These are phyloP conservation scores for Pseudogymnoascus sp. DNA, from an alignment of 2,329 filamentous ascomycete species.

Conservation along the genomic window DNA sequence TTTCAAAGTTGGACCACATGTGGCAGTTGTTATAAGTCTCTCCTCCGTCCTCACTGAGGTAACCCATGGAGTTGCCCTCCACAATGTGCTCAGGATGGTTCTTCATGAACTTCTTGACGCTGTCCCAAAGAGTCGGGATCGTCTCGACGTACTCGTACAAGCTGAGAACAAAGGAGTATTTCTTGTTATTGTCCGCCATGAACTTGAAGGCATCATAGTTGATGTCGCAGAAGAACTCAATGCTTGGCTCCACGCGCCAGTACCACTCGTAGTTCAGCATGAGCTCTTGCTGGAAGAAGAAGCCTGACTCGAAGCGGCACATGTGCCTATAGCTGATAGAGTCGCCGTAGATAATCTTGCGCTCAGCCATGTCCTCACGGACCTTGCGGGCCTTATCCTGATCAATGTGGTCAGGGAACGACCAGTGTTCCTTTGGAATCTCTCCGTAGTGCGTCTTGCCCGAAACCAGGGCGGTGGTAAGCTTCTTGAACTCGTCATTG, in stretches of 20 bases:
- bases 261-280: conserved; percentile 99
- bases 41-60: conserved; percentile 85
- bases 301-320: conserved; percentile 98
- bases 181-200: conserved; percentile 95
- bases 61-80: conserved; percentile 78
- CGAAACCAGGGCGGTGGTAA: conserved; percentile 83
- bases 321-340: conserved; percentile 97
- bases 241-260: conserved; percentile 96
- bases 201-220: conserved; percentile 93
- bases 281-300: conserved; percentile 93
- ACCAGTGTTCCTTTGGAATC: conserved; percentile 92
- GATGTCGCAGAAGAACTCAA: conserved; percentile 94
- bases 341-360: conserved; percentile 97
- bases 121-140: conserved; percentile 93
- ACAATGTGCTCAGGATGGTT: conserved; percentile 82
- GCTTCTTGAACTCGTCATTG: conserved; percentile 84
- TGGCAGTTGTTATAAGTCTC: conserved; percentile 96
- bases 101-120: conserved; percentile 87
- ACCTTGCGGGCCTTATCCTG: conserved; percentile 86
- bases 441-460: conserved; percentile 85
- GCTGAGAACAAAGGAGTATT: conserved; percentile 94
- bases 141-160: conserved; percentile 93
- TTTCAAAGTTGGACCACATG: conserved; percentile 99
- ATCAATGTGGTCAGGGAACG: conserved; percentile 91
- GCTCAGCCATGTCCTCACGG: conserved; percentile 85